Evolutionary conservation across 202 grass and related monocot genomes (phyloP).

Genomic region (Setaria viridis): DNA sequence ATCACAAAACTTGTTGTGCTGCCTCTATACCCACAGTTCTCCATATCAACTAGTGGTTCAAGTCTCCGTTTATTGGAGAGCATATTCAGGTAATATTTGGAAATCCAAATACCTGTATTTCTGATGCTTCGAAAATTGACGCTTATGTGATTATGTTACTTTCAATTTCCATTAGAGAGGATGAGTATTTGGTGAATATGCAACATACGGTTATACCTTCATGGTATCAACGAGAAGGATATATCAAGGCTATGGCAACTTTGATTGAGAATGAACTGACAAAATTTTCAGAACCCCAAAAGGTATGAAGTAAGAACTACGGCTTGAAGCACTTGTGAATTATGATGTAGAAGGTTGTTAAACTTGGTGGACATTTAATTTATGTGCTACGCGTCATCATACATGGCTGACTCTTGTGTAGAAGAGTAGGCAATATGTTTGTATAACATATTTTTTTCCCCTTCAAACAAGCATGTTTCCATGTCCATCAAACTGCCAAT

Average conservation of each 20-base stretch:
- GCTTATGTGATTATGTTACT: constrained; percentile 13
- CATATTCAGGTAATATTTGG: constrained; percentile 86
- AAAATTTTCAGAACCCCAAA: constrained; percentile 75
- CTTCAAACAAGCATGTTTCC: background rate
- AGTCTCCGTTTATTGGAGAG: constrained; percentile 96
- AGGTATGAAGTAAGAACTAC: constrained; percentile 67
- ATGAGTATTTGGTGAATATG: constrained; percentile 98
- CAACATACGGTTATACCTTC: constrained; percentile 99
- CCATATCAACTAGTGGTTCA: constrained; percentile 99
- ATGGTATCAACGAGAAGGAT: constrained; percentile 97
- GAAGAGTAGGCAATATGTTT: background rate
- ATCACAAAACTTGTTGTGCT: constrained; percentile 99
- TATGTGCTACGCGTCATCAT: constrained; percentile 28
- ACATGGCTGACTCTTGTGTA: background rate
- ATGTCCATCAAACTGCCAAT: constrained; percentile 15
- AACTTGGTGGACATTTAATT: constrained; percentile 14
- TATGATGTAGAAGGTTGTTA: constrained; percentile 12
- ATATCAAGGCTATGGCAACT: constrained; percentile 91
- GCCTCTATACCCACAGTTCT: constrained; percentile 99
- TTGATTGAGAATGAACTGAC: constrained; percentile 86
- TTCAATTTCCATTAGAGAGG: constrained; percentile 70
- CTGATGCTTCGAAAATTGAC: constrained; percentile 35
- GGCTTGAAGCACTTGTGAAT: constrained; percentile 10
- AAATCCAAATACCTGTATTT: background rate
- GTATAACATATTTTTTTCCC: background rate